Percentiles rank a stretch among this genome's conserved stretches.
These are phyloP conservation scores for Silene vulgaris DNA, from an alignment of 179 eudicot species.

Conservation along the genomic window DNA sequence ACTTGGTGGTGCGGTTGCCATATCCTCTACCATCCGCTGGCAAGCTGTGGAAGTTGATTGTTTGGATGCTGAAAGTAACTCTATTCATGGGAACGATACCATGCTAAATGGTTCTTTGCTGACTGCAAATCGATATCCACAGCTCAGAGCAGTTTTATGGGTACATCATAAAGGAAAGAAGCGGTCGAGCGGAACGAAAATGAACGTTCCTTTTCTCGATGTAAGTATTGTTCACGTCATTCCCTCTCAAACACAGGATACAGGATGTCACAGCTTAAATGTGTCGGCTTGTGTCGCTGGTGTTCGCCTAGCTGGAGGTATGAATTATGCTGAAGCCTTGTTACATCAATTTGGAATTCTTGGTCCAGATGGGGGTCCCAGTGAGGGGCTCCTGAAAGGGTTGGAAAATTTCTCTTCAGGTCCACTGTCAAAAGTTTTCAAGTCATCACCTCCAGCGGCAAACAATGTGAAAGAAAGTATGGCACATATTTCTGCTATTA, in stretches of 20 bases:
- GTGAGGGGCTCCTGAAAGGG: conserved; percentile 80
- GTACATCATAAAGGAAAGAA: conserved; percentile 47
- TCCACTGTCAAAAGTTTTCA: conserved; percentile 74
- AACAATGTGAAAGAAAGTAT: conserved; percentile 43
- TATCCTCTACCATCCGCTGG: conserved; percentile 68
- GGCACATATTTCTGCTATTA: conserved; percentile 18
- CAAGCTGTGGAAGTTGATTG: conserved; percentile 76
- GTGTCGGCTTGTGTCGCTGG: conserved; percentile 81
- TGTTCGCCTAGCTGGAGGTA: conserved; percentile 90
- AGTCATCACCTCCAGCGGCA: conserved; percentile 54
- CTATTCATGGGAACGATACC: conserved; percentile 29
- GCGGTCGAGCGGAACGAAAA: conserved; percentile 27
- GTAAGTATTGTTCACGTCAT: conserved; percentile 62
- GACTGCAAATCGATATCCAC: conserved; percentile 41
- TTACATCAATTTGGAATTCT: conserved; percentile 84
- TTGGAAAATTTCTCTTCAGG: conserved; percentile 63
- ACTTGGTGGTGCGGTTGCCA: conserved; percentile 83
- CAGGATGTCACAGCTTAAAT: conserved; percentile 78
- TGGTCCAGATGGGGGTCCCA: conserved; percentile 92
- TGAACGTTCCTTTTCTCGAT: conserved; percentile 56
- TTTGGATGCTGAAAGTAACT: conserved; percentile 47
- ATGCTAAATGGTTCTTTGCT: conserved; percentile 31
- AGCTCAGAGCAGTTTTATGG: conserved; percentile 86
- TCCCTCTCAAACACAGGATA: conserved; percentile 63
- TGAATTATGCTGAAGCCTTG: conserved; percentile 77